Evolutionary conservation across 2,329 filamentous ascomycete species (phyloP), one percentile per base, ranked within the genome.

Genomic region (Fusarium tuaranense): DNA sequence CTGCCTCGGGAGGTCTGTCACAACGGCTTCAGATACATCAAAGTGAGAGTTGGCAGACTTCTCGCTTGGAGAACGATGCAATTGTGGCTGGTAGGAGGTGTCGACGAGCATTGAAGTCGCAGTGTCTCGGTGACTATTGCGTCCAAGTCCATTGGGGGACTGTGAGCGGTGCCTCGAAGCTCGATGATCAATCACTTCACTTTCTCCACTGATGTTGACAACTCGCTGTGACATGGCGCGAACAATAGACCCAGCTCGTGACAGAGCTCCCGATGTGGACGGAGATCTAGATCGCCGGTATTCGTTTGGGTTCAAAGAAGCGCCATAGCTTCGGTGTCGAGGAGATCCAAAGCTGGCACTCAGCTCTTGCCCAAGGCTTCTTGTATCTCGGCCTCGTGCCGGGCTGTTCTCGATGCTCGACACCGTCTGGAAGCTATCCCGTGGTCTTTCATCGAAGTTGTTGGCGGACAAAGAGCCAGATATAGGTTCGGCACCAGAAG

Each of bases 181-280:
- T 62, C 90, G 91, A 72, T 93, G 91, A 81, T 98, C 95, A 18
- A 95, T 87, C 22, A 94, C 86, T 77, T 98, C 94, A 6, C 92
- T 93, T 79, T 98, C 97, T 80, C 97, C 97, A 83, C 95, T 98
- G 78, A 99, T 90, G 80, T 98, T 98, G 80, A 99, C 97, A 66
- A 99, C 95, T 86, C 97, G 94, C 85, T 98, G 95, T 36, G 97
- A 98, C 91, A 99, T 97, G 71, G 91, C 91, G 74, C 93, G 90
- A 83, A 95, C 90, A 77, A 95, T 94, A 10, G 93, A 94, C 53
- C 93, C 90, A 70, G 93, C 93, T 76, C 91, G 88, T 27, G 88
- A 90, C 63, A 95, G 82, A 20, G 93, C 92, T 30, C 89, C 89
- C 13, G 90, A 88, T 10, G 89, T 88, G 20, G 92, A 92, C 3